phyloP scores from a whole-genome alignment of 148 eudicot genomes.

The Camellia granthamiana region DNA sequence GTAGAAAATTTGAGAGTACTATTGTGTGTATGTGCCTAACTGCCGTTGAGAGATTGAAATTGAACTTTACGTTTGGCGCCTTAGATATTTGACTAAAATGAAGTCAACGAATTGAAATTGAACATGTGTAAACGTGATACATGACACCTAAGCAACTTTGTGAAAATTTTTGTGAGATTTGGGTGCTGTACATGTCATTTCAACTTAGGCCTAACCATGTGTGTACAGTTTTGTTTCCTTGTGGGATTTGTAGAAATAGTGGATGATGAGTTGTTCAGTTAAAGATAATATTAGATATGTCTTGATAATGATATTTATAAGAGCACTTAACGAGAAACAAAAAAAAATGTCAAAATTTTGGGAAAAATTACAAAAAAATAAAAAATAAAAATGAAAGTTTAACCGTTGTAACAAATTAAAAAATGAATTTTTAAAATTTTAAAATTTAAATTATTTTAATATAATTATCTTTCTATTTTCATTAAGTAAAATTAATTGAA shows the following conservation, averaged over 20 bases:
- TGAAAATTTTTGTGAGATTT: slow-evolving; percentile 5
- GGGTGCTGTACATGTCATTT: slow-evolving; percentile 37
- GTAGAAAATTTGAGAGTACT: not conserved
- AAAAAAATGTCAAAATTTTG: no score
- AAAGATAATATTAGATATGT: slow-evolving; percentile 11
- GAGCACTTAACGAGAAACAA: no score
- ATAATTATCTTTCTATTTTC: no score
- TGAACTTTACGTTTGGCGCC: slow-evolving; percentile 51
- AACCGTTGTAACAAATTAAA: no score
- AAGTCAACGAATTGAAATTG: slow-evolving; percentile 17
- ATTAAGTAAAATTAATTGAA: no score
- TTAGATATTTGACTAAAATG: slow-evolving; percentile 31
- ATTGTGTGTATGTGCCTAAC: slow-evolving; percentile 58
- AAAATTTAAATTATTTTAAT: no score
- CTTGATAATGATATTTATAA: no score
- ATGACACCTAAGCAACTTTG: not conserved
- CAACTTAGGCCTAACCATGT: slow-evolving; percentile 39
- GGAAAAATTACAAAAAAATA: no score
- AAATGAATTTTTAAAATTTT: no score
- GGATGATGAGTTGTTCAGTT: slow-evolving; percentile 20
- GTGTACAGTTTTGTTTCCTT: not conserved
- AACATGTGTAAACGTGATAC: slow-evolving; percentile 29
- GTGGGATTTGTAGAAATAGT: slow-evolving; percentile 18
- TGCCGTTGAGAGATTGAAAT: slow-evolving; percentile 39
- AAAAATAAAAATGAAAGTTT: no score